These are phyloP conservation scores for Tetrapisispora fleetii DNA, from an alignment of 805 yeast genomes.

Conservation along the genomic window DNA sequence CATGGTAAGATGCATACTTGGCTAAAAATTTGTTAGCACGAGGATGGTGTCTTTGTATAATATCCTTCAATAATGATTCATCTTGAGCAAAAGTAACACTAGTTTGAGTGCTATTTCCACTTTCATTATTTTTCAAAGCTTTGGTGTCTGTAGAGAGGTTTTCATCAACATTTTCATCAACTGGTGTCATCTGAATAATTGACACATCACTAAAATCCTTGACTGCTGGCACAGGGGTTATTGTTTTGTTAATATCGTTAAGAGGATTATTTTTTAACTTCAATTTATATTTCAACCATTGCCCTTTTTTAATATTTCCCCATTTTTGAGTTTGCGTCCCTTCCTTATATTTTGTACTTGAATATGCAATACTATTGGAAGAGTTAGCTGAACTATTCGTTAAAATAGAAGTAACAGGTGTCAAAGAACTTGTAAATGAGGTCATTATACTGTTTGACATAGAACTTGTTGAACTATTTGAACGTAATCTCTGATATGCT, in stretches of 20 bases:
- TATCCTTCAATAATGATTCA: background rate
- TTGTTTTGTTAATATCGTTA: background rate
- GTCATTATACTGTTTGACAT: slow-evolving; percentile 26
- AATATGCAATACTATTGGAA: too few relatives aligned
- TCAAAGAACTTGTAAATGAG: slow-evolving; percentile 13
- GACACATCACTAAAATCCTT: background rate
- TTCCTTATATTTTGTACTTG: background rate
- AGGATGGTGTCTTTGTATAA: slow-evolving; percentile 38
- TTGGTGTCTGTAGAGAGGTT: background rate
- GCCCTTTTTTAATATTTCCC: background rate
- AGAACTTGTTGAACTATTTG: slow-evolving; percentile 24
- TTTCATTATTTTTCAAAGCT: background rate
- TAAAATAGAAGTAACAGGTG: background rate
- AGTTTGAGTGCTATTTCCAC: background rate
- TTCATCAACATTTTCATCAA: background rate
- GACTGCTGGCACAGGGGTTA: background rate
- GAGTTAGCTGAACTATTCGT: background rate
- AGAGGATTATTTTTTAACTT: background rate
- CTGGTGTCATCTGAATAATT: background rate
- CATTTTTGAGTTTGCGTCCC: background rate
- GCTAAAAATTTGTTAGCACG: slow-evolving; percentile 47
- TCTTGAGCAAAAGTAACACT: background rate
- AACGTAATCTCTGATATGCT: slow-evolving; percentile 12
- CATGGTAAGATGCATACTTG: slow-evolving; percentile 59
- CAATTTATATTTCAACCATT: slow-evolving; percentile 2